phyloP scores from a whole-genome alignment of 2,329 filamentous ascomycete species.

The Colletotrichum sp. region DNA sequence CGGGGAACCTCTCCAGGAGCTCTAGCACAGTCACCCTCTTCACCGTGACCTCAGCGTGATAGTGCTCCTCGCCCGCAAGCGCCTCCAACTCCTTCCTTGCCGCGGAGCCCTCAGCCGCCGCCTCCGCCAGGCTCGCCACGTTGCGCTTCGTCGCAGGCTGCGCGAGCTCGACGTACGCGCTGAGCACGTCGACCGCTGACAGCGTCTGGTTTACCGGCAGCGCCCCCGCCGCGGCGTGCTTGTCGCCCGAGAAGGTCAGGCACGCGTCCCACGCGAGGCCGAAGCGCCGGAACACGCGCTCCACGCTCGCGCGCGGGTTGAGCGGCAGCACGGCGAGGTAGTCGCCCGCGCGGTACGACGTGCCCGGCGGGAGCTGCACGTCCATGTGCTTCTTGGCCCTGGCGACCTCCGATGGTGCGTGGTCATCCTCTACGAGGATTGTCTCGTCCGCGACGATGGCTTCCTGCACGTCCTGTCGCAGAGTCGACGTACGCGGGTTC shows the following conservation, averaged over 20 bases:
- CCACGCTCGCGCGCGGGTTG: slow-evolving; percentile 68
- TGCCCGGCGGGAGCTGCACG: slow-evolving; percentile 69
- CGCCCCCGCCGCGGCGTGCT: slow-evolving; percentile 41
- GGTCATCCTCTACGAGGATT: slow-evolving; percentile 39
- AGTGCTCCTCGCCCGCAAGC: slow-evolving; percentile 39
- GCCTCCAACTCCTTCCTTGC: slow-evolving; percentile 35
- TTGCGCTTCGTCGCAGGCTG: slow-evolving; percentile 74
- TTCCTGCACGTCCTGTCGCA: slow-evolving; percentile 66
- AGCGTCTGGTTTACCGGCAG: slow-evolving; percentile 63
- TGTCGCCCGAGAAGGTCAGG: slow-evolving; percentile 62
- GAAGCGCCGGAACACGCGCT: slow-evolving; percentile 69
- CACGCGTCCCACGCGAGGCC: slow-evolving; percentile 72
- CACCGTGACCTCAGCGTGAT: slow-evolving; percentile 42
- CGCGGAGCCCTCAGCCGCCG: slow-evolving; percentile 34
- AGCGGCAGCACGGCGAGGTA: slow-evolving; percentile 77
- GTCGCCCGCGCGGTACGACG: slow-evolving; percentile 75
- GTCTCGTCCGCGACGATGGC: slow-evolving; percentile 60
- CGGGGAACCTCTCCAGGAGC: slow-evolving; percentile 62
- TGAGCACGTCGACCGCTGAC: slow-evolving; percentile 67
- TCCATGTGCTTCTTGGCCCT: slow-evolving; percentile 69
- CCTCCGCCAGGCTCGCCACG: slow-evolving; percentile 24
- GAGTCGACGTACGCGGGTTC: slow-evolving; percentile 57
- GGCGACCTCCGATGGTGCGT: slow-evolving; percentile 34
- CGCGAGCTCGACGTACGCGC: slow-evolving; percentile 74
- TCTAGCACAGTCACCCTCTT: slow-evolving; percentile 64